These are phyloP conservation scores for Mucor circinelloides DNA, from an alignment of 371 early-diverging fungal species.

Conservation along the genomic window DNA sequence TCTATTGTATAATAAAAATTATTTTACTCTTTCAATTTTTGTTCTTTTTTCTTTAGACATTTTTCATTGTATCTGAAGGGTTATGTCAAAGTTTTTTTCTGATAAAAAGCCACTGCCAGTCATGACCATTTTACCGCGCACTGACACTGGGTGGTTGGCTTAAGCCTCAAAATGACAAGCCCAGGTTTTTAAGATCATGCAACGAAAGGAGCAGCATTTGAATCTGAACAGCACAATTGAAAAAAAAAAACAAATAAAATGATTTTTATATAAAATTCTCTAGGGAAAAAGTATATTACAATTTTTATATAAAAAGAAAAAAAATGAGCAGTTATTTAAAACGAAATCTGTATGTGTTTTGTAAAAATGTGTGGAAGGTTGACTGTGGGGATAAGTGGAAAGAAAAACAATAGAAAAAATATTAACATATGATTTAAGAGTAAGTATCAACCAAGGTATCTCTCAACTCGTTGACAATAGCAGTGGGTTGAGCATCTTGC, in stretches of 20 bases:
- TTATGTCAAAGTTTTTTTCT: not conserved
- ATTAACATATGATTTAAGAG: conserved; percentile 53
- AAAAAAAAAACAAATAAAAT: not conserved
- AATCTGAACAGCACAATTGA: not conserved
- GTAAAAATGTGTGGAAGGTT: not conserved
- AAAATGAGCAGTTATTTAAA: not conserved
- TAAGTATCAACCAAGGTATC: conserved; percentile 93
- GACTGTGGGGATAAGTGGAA: not conserved
- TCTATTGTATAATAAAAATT: not conserved
- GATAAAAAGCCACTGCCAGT: not conserved
- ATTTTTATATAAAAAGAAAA: conserved; percentile 1
- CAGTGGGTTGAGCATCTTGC: conserved; percentile 87
- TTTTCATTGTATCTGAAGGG: not conserved
- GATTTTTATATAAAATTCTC: not conserved
- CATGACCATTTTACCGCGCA: not conserved
- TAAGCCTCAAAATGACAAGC: not conserved
- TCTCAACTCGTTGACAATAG: conserved; percentile 92
- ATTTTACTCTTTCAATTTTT: not conserved
- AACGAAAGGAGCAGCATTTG: not conserved
- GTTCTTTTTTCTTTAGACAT: not conserved
- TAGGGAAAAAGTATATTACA: not conserved
- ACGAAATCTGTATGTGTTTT: not conserved
- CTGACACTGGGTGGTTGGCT: not conserved
- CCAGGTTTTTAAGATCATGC: too few relatives aligned
- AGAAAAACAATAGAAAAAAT: not conserved